These are phyloP conservation scores for Epichloe glyceriae DNA, from an alignment of 2,329 filamentous ascomycete species.

Conservation along the genomic window DNA sequence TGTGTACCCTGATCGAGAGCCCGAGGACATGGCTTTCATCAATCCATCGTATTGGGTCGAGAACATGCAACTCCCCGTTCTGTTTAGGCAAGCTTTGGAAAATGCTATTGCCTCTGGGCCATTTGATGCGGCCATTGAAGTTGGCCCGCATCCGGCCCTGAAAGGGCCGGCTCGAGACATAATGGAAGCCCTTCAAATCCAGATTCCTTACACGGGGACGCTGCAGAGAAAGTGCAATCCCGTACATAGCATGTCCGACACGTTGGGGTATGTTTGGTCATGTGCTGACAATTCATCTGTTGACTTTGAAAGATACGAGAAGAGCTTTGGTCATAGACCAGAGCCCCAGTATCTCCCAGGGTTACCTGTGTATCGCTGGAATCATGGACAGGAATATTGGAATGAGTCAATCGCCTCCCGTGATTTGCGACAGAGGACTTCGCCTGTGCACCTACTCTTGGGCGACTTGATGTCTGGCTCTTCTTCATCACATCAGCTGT, in stretches of 20 bases:
- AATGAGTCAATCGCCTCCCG: neutral
- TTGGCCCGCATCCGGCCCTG: slow-evolving; percentile 27
- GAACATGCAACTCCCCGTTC: slow-evolving; percentile 10
- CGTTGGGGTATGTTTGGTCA: slow-evolving; percentile 6
- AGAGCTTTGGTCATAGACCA: neutral
- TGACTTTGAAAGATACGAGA: slow-evolving; percentile 1
- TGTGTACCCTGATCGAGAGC: neutral
- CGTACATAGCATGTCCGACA: slow-evolving; percentile 2
- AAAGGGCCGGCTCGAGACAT: slow-evolving; percentile 25
- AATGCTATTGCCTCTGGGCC: slow-evolving; percentile 6
- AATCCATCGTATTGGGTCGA: slow-evolving; percentile 7
- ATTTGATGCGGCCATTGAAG: slow-evolving; percentile 13
- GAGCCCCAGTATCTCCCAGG: neutral
- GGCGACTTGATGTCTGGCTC: slow-evolving; percentile 7
- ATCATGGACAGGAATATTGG: slow-evolving; percentile 1
- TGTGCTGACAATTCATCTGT: slow-evolving; percentile 5
- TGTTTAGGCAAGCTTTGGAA: slow-evolving; percentile 12
- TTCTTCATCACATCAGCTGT: slow-evolving; percentile 6
- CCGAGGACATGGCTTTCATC: neutral
- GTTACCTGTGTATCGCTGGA: slow-evolving; percentile 10
- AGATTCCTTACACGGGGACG: neutral
- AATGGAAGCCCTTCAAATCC: neutral
- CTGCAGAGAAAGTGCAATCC: neutral
- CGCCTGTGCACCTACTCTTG: slow-evolving; percentile 8
- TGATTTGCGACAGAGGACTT: neutral